Conservation (phyloP, 2,329 filamentous ascomycete genomes). For the Cladosporium cucumerinum region DNA sequence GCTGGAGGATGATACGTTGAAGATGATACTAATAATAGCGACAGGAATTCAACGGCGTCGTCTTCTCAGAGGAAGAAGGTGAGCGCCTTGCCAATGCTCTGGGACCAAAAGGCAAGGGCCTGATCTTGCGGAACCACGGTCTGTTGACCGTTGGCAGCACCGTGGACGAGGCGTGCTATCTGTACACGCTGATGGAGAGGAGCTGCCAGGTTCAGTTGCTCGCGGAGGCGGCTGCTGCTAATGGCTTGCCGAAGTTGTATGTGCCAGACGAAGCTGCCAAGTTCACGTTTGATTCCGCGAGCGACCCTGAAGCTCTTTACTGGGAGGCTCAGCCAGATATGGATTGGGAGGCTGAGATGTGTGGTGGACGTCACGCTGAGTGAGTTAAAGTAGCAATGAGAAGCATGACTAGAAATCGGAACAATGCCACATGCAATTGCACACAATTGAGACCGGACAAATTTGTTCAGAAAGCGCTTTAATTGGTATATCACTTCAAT, state of each 20-base stretch:
- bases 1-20: neutral
- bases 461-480: neutral
- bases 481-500: neutral
- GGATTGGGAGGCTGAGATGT: constrained; percentile 38
- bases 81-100: constrained; percentile 61
- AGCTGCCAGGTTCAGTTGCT: constrained; percentile 66
- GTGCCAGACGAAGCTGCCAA: constrained; percentile 56
- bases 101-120: constrained; percentile 58
- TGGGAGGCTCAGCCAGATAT: constrained; percentile 53
- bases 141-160: constrained; percentile 67
- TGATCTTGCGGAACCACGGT: constrained; percentile 69
- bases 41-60: constrained; percentile 60
- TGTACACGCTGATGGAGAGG: constrained; percentile 66
- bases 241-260: constrained; percentile 50
- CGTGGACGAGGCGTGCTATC: constrained; percentile 70
- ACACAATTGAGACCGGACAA: neutral
- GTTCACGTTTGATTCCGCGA: constrained; percentile 51
- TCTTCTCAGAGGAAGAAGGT: constrained; percentile 62
- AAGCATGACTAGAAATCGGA: neutral
- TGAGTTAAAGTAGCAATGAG: neutral
- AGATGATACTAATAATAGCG: neutral
- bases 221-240: constrained; percentile 63
- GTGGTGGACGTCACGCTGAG: constrained; percentile 19
- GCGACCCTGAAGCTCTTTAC: constrained; percentile 49
- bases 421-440: neutral